A percentile compares a stretch with the other conserved stretches of the same genome.
Conservation (phyloP, 257 asterid genomes). For the Asclepias syriaca region DNA sequence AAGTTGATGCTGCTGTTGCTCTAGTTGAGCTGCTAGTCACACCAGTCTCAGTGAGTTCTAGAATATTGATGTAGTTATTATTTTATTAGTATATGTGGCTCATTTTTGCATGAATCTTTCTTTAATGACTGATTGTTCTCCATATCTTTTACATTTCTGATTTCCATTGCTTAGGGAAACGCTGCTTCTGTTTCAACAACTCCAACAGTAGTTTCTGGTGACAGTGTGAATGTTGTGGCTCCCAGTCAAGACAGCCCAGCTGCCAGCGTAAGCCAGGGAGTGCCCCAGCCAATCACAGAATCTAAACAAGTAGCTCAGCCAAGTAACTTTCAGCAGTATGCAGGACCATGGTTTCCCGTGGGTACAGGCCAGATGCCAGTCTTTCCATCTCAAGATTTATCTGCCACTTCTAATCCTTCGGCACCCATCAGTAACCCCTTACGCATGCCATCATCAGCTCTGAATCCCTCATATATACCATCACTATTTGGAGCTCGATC, state of each 20-base stretch:
- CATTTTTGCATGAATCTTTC: neutral
- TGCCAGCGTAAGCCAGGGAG: constrained; percentile 36
- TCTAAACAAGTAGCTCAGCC: constrained; percentile 35
- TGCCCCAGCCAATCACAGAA: constrained; percentile 34
- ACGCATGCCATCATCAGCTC: constrained; percentile 35
- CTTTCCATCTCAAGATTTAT: constrained; percentile 30
- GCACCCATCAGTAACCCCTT: constrained; percentile 28
- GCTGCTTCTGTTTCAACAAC: constrained; percentile 42
- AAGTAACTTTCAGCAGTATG: constrained; percentile 45
- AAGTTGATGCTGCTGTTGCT: constrained; percentile 87
- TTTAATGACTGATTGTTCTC: neutral
- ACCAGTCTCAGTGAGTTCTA: constrained; percentile 66
- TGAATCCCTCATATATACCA: constrained; percentile 35
- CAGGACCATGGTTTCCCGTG: constrained; percentile 55
- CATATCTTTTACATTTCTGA: constrained; percentile 2
- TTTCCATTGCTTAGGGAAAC: constrained; percentile 39
- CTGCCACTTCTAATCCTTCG: constrained; percentile 27
- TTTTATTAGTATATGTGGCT: neutral
- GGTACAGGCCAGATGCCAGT: constrained; percentile 38
- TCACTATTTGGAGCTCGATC: constrained; percentile 48
- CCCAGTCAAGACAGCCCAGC: constrained; percentile 30
- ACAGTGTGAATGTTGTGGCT: constrained; percentile 21
- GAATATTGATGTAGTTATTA: constrained; percentile 14
- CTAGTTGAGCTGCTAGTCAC: constrained; percentile 72
- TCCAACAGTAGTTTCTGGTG: constrained; percentile 34